These are phyloP conservation scores for Cylindricascospora bacillispora DNA, from an alignment of 1,139 yeast genomes.

Conservation along the genomic window DNA sequence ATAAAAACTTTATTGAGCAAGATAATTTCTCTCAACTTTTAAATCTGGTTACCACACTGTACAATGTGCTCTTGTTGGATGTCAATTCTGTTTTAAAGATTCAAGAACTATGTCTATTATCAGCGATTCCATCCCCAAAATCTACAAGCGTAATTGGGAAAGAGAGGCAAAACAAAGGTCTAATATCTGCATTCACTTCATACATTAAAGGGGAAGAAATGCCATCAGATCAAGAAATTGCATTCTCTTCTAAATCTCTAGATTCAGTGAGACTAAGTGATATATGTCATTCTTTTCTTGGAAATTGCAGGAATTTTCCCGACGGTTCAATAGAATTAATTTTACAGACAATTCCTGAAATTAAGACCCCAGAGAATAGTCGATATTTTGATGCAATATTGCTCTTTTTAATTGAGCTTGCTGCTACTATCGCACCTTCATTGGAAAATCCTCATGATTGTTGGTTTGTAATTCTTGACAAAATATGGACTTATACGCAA, in stretches of 20 bases:
- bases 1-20: constrained; percentile 22
- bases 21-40: constrained; percentile 48
- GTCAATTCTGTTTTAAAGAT: constrained; percentile 56
- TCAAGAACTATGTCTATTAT: constrained; percentile 41
- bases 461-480: too few relatives aligned
- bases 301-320: constrained; percentile 1
- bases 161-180: constrained; percentile 51
- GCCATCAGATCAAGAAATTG: constrained; percentile 87
- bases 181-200: constrained; percentile 82
- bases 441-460: too few relatives aligned
- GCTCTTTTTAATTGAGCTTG: constrained; percentile 2
- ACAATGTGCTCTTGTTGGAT: constrained; percentile 58
- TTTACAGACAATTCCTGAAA: not conserved
- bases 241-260: constrained; percentile 65
- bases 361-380: constrained; percentile 1
- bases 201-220: constrained; percentile 90
- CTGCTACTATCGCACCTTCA: constrained; percentile 32
- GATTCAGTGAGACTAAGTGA: constrained; percentile 2
- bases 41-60: constrained; percentile 49
- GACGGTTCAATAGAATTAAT: constrained; percentile 1
- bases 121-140: constrained; percentile 44
- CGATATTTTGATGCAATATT: constrained; percentile 2
- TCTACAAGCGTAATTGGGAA: constrained; percentile 57
- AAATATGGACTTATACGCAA: too few relatives aligned
- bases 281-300: constrained; percentile 2